These are phyloP conservation scores for Neocallimastix lanati DNA, from an alignment of 192 early-diverging fungal genomes.

Conservation along the genomic window DNA sequence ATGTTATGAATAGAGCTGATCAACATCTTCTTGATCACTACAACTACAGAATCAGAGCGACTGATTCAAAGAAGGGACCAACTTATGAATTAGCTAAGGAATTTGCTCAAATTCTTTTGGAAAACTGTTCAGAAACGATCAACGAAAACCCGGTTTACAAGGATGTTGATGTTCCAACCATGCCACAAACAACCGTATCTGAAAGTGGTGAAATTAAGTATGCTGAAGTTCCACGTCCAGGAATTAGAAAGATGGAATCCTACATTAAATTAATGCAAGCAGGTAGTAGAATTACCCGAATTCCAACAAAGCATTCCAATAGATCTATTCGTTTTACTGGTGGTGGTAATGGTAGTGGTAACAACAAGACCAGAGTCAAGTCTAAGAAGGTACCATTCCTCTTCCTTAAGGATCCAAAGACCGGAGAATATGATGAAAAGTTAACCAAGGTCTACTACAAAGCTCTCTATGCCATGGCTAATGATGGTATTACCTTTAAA, in stretches of 20 bases:
- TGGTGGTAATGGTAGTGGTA: too few species aligned
- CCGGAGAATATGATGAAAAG: constrained; percentile 66
- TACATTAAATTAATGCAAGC: constrained; percentile 71
- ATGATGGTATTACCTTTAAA: constrained; percentile 69
- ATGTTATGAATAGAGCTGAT: constrained; percentile 82
- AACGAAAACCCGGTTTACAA: constrained; percentile 65
- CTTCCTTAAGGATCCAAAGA: constrained; percentile 55
- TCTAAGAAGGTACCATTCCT: constrained; percentile 58
- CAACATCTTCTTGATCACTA: constrained; percentile 63
- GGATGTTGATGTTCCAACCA: constrained; percentile 74
- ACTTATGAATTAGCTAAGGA: constrained; percentile 66
- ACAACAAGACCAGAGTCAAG: constrained; percentile 27
- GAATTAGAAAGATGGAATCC: constrained; percentile 74
- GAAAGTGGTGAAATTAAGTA: constrained; percentile 70
- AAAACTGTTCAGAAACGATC: constrained; percentile 77
- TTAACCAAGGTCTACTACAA: constrained; percentile 68
- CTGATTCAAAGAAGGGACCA: constrained; percentile 56
- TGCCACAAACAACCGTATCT: constrained; percentile 58
- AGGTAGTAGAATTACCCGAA: constrained; percentile 14
- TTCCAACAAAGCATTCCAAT: constrained; percentile 3
- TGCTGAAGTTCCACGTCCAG: constrained; percentile 61
- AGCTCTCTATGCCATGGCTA: constrained; percentile 58
- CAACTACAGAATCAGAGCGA: constrained; percentile 64
- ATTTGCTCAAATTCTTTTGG: constrained; percentile 61
- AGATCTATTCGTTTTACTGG: constrained; percentile 6